Evolutionary conservation across 1,284 basidiomycete genomes (phyloP), one percentile per base, ranked within the genome.

Genomic region (Pulchroboletus neoregius): DNA sequence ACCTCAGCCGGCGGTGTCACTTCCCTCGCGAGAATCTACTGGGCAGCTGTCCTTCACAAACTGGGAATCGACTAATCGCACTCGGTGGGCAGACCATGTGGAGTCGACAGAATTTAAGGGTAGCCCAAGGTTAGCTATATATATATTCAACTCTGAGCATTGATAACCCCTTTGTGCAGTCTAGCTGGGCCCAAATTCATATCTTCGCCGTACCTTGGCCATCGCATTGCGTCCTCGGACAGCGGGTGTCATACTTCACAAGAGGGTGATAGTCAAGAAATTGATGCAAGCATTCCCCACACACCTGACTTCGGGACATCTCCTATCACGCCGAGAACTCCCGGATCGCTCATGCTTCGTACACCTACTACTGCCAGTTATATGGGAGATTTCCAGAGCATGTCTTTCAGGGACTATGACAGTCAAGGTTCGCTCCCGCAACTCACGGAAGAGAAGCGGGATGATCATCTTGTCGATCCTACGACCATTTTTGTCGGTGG

Each of bases 401-500:
- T 57, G 48, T 55, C 62, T 42, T 60, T 65, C 49, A 60, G 62
- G 41, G 49, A 54, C 44, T 52, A 46, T 40, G 51, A 47, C 13
- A 52, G 58, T 36, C 51, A 61, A 20, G 22, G 46, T 31, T 57
- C 62, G 34, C 49, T 55, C 12, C 28, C 48, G 6, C 55, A 48
- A 33, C 34, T 52, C 33, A 34, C 45, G 16, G 46, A 50, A 22
- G 53, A 37, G 46, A 58, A 31, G 32, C 45, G 47, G 48, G 48
- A 52, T 41, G 64, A 69, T 27, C 63, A 66, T 36, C 68, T 75
- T 16, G 58, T 83, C 11, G 84, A 88, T 60, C 81, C 79, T 0
- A 79, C 74, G 2, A 81, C 84, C 0, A 70, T 89, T 18, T 89
- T 88, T 58, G 82, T 88, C 23, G 86, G 87, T 11, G 86, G 86